Percentiles rank a stretch among this genome's conserved stretches.
Conservation (phyloP, 305 asterid genomes). For the Rubia tinctorum region DNA sequence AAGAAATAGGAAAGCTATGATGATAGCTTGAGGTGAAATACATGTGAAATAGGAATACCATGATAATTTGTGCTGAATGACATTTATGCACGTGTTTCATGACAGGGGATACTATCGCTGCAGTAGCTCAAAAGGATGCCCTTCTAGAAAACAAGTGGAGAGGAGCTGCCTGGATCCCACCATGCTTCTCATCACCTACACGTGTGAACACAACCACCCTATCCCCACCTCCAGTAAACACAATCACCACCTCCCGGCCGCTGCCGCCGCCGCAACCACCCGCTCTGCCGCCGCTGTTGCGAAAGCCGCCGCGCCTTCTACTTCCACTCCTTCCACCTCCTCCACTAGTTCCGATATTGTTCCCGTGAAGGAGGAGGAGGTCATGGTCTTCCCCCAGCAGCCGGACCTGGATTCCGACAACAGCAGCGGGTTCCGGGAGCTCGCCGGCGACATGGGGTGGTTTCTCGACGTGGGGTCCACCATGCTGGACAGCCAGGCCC, state of each 20-base stretch:
- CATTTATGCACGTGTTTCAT: slow-evolving; percentile 31
- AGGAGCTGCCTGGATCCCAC: slow-evolving; percentile 79
- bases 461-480: slow-evolving; percentile 51
- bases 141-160: slow-evolving; percentile 88
- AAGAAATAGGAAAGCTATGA: neutral
- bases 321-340: slow-evolving; percentile 7
- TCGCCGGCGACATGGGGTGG: slow-evolving; percentile 71
- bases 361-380: slow-evolving; percentile 33
- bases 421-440: slow-evolving; percentile 40
- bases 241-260: slow-evolving; percentile 37
- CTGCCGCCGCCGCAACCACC: slow-evolving; percentile 25
- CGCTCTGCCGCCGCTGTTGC: neutral
- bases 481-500: slow-evolving; percentile 41
- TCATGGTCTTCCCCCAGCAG: slow-evolving; percentile 29
- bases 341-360: slow-evolving; percentile 21
- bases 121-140: slow-evolving; percentile 84
- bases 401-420: slow-evolving; percentile 39
- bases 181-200: slow-evolving; percentile 69
- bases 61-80: neutral
- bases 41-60: neutral
- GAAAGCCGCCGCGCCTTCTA: neutral
- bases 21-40: neutral
- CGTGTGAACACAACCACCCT: slow-evolving; percentile 66
- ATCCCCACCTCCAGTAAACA: slow-evolving; percentile 44
- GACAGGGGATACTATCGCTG: slow-evolving; percentile 84